Conservation (phyloP, 2,329 filamentous ascomycete genomes). For the Zymoseptoria crescenta region DNA sequence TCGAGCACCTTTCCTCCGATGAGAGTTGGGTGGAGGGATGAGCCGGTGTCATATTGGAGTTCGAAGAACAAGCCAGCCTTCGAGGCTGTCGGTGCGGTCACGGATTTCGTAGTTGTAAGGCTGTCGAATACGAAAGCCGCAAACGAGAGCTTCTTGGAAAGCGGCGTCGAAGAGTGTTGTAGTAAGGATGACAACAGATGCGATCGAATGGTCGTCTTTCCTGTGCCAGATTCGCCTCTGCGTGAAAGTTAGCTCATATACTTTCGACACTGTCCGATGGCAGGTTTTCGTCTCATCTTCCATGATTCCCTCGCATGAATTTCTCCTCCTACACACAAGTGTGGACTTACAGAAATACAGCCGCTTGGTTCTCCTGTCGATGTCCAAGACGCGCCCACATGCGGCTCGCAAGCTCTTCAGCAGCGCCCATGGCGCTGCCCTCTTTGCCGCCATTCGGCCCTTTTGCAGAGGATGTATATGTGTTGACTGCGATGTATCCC, state of each 20-base stretch:
- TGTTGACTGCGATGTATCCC: conserved; percentile 86
- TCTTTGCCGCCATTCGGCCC: conserved; percentile 86
- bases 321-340: neutral
- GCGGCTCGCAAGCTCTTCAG: conserved; percentile 81
- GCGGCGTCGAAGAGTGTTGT: conserved; percentile 80
- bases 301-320: neutral
- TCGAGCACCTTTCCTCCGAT: conserved; percentile 93
- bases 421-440: conserved; percentile 84
- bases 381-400: conserved; percentile 80
- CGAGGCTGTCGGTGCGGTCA: conserved; percentile 89
- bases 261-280: neutral
- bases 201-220: conserved; percentile 89
- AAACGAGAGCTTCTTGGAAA: conserved; percentile 87
- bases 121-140: conserved; percentile 94
- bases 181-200: conserved; percentile 81
- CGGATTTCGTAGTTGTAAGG: conserved; percentile 92
- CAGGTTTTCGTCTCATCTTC: neutral
- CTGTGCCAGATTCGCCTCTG: conserved; percentile 90
- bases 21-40: conserved; percentile 73
- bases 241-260: conserved; percentile 10
- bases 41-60: conserved; percentile 88
- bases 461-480: conserved; percentile 80
- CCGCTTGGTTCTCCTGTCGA: conserved; percentile 84
- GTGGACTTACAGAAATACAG: conserved; percentile 76
- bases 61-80: conserved; percentile 95